phyloP scores from a whole-genome alignment of 148 eudicot species.

The Selenicereus undatus region DNA sequence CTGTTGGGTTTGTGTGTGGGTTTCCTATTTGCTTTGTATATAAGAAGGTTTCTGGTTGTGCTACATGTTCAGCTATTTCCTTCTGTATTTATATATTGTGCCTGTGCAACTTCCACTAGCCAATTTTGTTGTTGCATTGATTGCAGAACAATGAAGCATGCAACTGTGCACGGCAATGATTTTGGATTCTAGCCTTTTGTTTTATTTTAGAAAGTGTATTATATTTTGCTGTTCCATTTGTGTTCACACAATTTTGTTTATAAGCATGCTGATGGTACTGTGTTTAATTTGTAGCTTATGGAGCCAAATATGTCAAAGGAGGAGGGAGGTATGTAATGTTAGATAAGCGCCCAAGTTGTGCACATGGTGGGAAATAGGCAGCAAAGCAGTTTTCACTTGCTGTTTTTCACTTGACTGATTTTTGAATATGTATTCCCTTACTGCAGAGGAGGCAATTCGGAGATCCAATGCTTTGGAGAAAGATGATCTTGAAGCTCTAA shows the following conservation, averaged over 20 bases:
- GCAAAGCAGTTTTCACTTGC: not conserved
- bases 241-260: conserved; percentile 1
- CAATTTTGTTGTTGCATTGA: not conserved
- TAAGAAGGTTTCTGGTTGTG: not conserved
- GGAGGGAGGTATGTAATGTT: conserved; percentile 78
- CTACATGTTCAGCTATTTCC: not conserved
- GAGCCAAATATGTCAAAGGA: conserved; percentile 64
- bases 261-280: conserved; percentile 15
- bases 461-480: conserved; percentile 78
- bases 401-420: not conserved
- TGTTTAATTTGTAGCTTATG: conserved; percentile 46
- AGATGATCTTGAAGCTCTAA: conserved; percentile 57
- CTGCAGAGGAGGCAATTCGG: conserved; percentile 76
- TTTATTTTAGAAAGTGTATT: not conserved
- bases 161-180: too few relatives aligned
- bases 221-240: not conserved
- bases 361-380: not conserved
- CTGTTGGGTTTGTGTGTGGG: not conserved
- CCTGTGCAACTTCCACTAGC: not conserved
- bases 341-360: not conserved
- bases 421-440: conserved; percentile 8
- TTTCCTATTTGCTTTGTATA: not conserved
- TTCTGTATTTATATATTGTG: not conserved
- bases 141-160: not conserved
- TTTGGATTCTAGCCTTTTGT: not conserved